Base-by-base conservation (phyloP, 768 basidiomycete genomes). In the Tubosaeta brunneosetosa region DNA sequence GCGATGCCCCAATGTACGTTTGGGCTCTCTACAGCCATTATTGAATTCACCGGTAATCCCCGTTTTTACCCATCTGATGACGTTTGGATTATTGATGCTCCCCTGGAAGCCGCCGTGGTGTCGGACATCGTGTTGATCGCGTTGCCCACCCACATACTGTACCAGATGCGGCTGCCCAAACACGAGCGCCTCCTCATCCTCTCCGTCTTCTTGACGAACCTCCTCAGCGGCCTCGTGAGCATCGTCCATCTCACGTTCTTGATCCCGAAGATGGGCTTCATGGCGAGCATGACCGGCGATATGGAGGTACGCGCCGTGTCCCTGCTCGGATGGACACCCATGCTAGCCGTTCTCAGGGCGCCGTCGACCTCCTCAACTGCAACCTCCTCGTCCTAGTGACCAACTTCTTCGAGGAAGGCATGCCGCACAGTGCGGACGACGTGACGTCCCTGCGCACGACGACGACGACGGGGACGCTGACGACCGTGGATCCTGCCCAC, bases 311-410 rank as follows among this genome's bases (percentile, higher is more conserved):
- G 59, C 22, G 22, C 22, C 22, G 22, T 22, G 22, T 22, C 22
- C 22, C 22, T 22, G 22, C 22, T 22, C 22, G 22, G 22, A 22
- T 22, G 22, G 22, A 22, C 22, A 22, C 22, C 22, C 22, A 22
- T 22, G 22, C 22, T 22, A 22, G 22, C 22, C 22, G 22, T 22
- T 22, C 22, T 22, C 31, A 64, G 62, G 54, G 56, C 50, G 52
- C 50, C 5, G 17, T 64, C 11, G 44, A 50, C 45, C 48, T 64
- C 6, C 45, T 51, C 38, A 44, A 54, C 16, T 58, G 62, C 42
- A 47, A 63, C 16, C 50, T 55, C 46, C 53, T 63, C 37, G 49
- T 53, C 32, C 38, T 63, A 22, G 56, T 61, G n/a, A 61, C 50
- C 13, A 47, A 16, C 6, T 9, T 61, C 42, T 50, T 61, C 17